Evolutionary conservation across 2,329 filamentous ascomycete species (phyloP).

Genomic region (Aspergillus aculeatinus): DNA sequence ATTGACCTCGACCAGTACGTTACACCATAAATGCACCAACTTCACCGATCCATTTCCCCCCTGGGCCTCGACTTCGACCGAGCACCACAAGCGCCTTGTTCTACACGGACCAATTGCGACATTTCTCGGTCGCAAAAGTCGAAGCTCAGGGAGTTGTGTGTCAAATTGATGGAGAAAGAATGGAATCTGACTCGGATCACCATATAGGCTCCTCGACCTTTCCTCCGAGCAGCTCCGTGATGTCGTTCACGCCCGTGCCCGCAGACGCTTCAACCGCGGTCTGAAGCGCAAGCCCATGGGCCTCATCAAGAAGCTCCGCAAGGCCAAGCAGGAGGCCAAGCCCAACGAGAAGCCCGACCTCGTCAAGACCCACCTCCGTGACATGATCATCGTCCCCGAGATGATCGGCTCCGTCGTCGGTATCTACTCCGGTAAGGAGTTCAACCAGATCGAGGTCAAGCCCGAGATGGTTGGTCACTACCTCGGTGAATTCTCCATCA

Average conservation of each 20-base stretch:
- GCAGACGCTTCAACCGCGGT: conserved; percentile 98
- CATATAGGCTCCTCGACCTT: conserved; percentile 89
- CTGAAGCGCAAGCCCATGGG: conserved; percentile 99
- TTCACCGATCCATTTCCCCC: not conserved
- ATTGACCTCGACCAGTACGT: conserved; percentile 99
- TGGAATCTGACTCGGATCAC: conserved; percentile 31
- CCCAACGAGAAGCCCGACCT: conserved; percentile 99
- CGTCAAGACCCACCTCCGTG: conserved; percentile 98
- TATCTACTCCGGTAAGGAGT: conserved; percentile 99
- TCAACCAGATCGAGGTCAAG: conserved; percentile 99
- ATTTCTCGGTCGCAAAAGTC: conserved; percentile 10
- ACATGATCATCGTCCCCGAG: conserved; percentile 99
- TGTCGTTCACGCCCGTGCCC: conserved; percentile 98
- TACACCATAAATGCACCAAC: conserved; percentile 13
- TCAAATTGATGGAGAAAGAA: conserved; percentile 7
- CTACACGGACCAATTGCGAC: conserved; percentile 1
- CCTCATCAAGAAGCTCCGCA: conserved; percentile 99
- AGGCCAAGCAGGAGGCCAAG: conserved; percentile 97
- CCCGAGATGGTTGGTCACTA: conserved; percentile 99
- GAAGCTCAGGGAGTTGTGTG: conserved; percentile 7
- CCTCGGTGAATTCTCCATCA: conserved; percentile 98
- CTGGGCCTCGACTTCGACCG: conserved; percentile 16
- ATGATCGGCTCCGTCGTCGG: conserved; percentile 99
- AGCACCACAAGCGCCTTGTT: conserved; percentile 7
- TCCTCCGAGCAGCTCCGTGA: conserved; percentile 97